Conservation (phyloP, 179 eudicot species). For the Spinacia oleracea region DNA sequence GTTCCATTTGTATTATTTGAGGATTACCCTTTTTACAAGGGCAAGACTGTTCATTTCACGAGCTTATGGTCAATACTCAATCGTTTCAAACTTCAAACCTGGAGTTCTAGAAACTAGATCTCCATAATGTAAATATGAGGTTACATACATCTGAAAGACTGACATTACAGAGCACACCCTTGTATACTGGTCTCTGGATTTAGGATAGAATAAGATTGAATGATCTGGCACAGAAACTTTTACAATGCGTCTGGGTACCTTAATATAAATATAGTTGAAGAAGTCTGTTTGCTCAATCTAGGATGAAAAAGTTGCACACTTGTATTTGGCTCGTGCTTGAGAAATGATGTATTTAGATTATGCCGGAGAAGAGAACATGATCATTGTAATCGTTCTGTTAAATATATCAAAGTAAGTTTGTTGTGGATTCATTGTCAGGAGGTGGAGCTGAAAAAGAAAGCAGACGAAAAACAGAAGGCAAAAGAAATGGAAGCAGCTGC, state of each 20-base stretch:
- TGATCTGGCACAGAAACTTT: neutral
- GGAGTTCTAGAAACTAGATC: neutral
- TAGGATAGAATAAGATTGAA: neutral
- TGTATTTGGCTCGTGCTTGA: too few relatives aligned
- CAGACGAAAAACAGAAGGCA: constrained; percentile 64
- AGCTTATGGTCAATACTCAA: neutral
- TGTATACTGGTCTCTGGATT: neutral
- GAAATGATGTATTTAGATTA: too few relatives aligned
- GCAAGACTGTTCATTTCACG: neutral
- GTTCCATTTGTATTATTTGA: neutral
- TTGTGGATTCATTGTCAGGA: too few relatives aligned
- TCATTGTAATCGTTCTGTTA: too few relatives aligned
- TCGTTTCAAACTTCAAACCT: neutral
- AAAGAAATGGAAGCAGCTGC: constrained; percentile 47
- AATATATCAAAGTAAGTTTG: too few relatives aligned
- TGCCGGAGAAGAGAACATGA: too few relatives aligned
- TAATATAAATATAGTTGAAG: too few relatives aligned
- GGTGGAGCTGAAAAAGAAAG: constrained; percentile 42
- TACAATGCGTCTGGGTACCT: too few relatives aligned
- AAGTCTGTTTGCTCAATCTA: too few relatives aligned
- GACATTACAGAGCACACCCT: neutral
- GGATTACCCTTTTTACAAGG: neutral
- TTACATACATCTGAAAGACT: neutral
- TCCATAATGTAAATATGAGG: neutral
- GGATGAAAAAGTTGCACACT: too few relatives aligned